Percentiles rank a stretch among this genome's conserved stretches.
These are phyloP conservation scores for Xylariomycetidae sp. DNA, from an alignment of 2,329 filamentous ascomycete species.

Conservation along the genomic window DNA sequence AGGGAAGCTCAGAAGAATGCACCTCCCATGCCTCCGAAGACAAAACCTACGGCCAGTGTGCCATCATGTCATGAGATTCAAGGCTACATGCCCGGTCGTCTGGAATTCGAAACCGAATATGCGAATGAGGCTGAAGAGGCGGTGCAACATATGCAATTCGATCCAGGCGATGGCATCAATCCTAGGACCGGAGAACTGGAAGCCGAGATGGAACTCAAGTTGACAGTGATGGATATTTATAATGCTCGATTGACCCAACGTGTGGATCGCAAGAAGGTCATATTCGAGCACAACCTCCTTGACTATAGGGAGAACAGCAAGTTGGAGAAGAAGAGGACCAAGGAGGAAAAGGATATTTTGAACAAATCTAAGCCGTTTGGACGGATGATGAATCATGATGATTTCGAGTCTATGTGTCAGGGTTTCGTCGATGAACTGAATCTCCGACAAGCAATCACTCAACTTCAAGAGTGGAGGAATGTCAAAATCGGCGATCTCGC, in stretches of 20 bases:
- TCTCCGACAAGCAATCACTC: slow-evolving; percentile 79
- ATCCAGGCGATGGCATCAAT: slow-evolving; percentile 90
- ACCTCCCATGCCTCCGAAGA: slow-evolving; percentile 79
- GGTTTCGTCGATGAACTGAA: slow-evolving; percentile 89
- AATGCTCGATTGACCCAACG: slow-evolving; percentile 86
- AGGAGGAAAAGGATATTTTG: slow-evolving; percentile 86
- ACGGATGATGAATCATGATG: slow-evolving; percentile 89
- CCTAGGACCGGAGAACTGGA: slow-evolving; percentile 77
- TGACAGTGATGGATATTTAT: slow-evolving; percentile 98
- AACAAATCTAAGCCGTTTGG: slow-evolving; percentile 96
- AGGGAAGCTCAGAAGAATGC: slow-evolving; percentile 84
- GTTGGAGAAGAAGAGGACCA: slow-evolving; percentile 88
- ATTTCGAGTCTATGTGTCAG: slow-evolving; percentile 82
- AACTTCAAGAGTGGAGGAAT: slow-evolving; percentile 90
- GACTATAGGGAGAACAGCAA: slow-evolving; percentile 91
- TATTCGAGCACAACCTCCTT: slow-evolving; percentile 90
- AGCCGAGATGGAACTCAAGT: slow-evolving; percentile 94
- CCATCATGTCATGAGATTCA: slow-evolving; percentile 97
- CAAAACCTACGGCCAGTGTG: slow-evolving; percentile 92
- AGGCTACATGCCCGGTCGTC: slow-evolving; percentile 94
- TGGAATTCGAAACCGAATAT: slow-evolving; percentile 97
- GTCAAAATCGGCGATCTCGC: slow-evolving; percentile 80
- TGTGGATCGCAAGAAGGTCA: slow-evolving; percentile 90
- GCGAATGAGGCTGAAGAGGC: slow-evolving; percentile 98
- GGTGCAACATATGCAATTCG: slow-evolving; percentile 97